phyloP scores from a whole-genome alignment of 2,329 filamentous ascomycete species.

The Penicillium occitanis region DNA sequence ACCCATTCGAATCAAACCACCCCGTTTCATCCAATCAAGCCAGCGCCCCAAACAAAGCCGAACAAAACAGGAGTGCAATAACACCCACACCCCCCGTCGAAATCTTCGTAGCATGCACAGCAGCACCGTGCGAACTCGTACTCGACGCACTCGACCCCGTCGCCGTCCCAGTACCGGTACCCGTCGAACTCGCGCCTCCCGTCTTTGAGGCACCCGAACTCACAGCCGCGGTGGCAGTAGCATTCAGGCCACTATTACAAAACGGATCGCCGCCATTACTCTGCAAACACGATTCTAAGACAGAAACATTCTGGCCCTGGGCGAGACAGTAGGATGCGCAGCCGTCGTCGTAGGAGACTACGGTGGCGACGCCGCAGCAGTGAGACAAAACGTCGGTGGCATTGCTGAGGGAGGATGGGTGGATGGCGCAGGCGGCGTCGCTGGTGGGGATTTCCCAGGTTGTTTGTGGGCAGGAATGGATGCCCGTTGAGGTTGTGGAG shows the following conservation, averaged over 20 bases:
- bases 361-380: slow-evolving; percentile 49
- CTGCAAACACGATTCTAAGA: slow-evolving; percentile 43
- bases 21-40: slow-evolving; percentile 24
- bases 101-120: slow-evolving; percentile 25
- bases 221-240: slow-evolving; percentile 40
- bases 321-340: slow-evolving; percentile 56
- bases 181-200: neutral
- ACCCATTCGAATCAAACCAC: too few species aligned
- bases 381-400: slow-evolving; percentile 45
- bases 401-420: slow-evolving; percentile 36
- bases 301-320: slow-evolving; percentile 38
- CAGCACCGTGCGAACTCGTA: slow-evolving; percentile 25
- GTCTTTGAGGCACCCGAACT: slow-evolving; percentile 2
- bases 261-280: slow-evolving; percentile 45
- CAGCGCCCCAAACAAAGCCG: slow-evolving; percentile 31
- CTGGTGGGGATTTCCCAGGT: slow-evolving; percentile 47
- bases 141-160: slow-evolving; percentile 24
- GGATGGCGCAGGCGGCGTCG: slow-evolving; percentile 50
- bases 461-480: slow-evolving; percentile 23
- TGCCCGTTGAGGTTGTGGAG: slow-evolving; percentile 26
- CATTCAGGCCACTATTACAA: slow-evolving; percentile 43
- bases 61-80: slow-evolving; percentile 34
- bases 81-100: slow-evolving; percentile 34
- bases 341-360: slow-evolving; percentile 49
- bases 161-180: neutral